These are phyloP conservation scores for Cryptococcus jaspeensis DNA, from an alignment of 1,284 basidiomycete species.

Conservation along the genomic window DNA sequence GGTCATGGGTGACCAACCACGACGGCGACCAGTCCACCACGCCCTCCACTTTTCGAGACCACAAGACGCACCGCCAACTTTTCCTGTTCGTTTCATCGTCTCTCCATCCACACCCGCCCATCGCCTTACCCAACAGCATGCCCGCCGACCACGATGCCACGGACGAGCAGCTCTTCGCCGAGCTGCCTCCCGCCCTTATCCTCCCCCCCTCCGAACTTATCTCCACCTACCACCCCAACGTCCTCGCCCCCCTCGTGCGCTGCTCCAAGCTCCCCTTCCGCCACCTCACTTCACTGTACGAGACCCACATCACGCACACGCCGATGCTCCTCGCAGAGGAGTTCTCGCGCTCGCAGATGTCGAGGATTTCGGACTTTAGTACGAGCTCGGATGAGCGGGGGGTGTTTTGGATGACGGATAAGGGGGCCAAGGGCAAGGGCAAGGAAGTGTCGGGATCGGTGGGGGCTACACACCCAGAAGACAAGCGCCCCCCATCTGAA, in stretches of 20 bases:
- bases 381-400: slow-evolving; percentile 57
- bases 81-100: neutral
- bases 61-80: neutral
- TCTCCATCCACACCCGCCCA: neutral
- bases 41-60: slow-evolving; percentile 3
- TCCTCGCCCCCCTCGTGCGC: slow-evolving; percentile 59
- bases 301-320: slow-evolving; percentile 61
- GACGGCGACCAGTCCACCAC: too few relatives aligned
- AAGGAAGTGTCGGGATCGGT: neutral
- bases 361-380: slow-evolving; percentile 58
- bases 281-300: slow-evolving; percentile 58
- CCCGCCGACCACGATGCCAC: slow-evolving; percentile 11
- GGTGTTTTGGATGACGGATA: slow-evolving; percentile 53
- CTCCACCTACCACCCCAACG: slow-evolving; percentile 51
- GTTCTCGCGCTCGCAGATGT: slow-evolving; percentile 58
- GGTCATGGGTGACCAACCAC: neutral
- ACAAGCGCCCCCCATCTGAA: neutral
- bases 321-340: slow-evolving; percentile 62
- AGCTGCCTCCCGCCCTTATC: slow-evolving; percentile 37
- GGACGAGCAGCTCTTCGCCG: slow-evolving; percentile 20
- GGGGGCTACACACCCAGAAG: slow-evolving; percentile 10
- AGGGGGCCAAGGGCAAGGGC: neutral
- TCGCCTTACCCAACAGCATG: neutral
- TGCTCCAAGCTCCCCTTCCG: slow-evolving; percentile 62
- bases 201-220: slow-evolving; percentile 54